Evolutionary conservation across 345 rosid genomes (phyloP), one percentile per base, ranked within the genome.

Genomic region (Gossypium thurberi): DNA sequence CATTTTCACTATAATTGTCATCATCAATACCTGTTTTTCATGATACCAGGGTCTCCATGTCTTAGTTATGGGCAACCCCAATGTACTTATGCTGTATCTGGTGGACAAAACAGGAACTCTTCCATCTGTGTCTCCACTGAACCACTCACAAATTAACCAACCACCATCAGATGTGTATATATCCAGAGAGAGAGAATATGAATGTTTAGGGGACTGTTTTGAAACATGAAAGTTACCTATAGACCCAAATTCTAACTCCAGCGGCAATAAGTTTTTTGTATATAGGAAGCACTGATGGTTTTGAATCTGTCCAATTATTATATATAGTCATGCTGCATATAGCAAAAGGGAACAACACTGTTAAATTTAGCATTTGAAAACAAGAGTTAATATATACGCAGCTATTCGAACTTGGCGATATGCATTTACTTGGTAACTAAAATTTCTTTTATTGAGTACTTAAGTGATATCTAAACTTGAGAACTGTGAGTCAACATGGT

Each of bases 101-200:
- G 99, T 95, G 21, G 97, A 88, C 26, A 95, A 84, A 21, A 92
- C 95, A 33, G 99, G 92, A 70, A 95, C 97, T 82, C 99, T 85
- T 75, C 98, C 99, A 79, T 95, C 99, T 51, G 99, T 92, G 74
- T 95, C 99, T 70, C 99, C 99, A 75, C 99, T 94, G 85, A 53
- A 10, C 59, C 63, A 79, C 53, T 62, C 50, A 73, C 15, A 76
- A 76, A 20, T 20, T 0, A 20, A 76, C 2, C 21, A 12, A 50
- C 14, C 10, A 57, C 12, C 23, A 33, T 43, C 10, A 69, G 56
- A 58, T n/a, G 6, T 47, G 40, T 33, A 33, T 33, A 33, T 6
- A 33, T 5, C 6, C 40, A 33, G 7, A 33, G 40, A 33, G 7
- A 33, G 40, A 58, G 59, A 23, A 43, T 43, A 5, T 20, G 23